Evolutionary conservation across 2,329 filamentous ascomycete species (phyloP).

Genomic region (Hymenoscyphus occultus): DNA sequence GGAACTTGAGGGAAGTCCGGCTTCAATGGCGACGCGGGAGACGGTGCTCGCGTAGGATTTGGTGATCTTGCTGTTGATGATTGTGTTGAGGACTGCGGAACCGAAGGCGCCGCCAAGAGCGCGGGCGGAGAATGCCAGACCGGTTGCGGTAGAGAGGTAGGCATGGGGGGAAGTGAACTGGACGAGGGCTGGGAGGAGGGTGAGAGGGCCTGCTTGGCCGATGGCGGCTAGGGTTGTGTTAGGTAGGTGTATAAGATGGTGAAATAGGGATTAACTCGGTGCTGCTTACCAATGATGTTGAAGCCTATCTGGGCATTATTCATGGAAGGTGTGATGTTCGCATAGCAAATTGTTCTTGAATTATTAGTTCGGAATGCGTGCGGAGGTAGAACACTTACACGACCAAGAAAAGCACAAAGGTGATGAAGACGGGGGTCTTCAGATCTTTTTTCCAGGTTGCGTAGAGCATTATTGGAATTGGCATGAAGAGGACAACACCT

Average conservation of each 20-base stretch:
- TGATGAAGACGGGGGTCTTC: conserved; percentile 45
- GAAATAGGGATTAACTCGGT: neutral
- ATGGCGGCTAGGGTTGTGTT: conserved; percentile 38
- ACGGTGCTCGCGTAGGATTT: conserved; percentile 42
- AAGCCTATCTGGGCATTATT: conserved; percentile 46
- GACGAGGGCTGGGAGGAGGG: conserved; percentile 48
- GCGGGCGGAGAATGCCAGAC: conserved; percentile 50
- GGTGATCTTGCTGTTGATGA: conserved; percentile 47
- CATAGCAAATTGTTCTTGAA: conserved; percentile 44
- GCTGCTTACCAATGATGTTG: conserved; percentile 40
- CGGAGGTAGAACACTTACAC: conserved; percentile 38
- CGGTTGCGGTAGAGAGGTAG: conserved; percentile 51
- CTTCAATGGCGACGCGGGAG: conserved; percentile 40
- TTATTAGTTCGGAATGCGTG: conserved; percentile 9
- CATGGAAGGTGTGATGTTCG: conserved; percentile 44
- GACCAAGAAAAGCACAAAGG: conserved; percentile 46
- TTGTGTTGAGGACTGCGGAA: conserved; percentile 50
- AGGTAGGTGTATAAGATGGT: neutral
- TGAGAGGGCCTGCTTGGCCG: conserved; percentile 49
- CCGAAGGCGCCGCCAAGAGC: conserved; percentile 53
- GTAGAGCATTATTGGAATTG: conserved; percentile 44
- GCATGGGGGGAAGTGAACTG: conserved; percentile 53
- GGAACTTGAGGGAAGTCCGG: conserved; percentile 42
- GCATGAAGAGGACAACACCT: conserved; percentile 41
- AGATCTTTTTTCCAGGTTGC: conserved; percentile 46